Evolutionary conservation across 1,139 yeast species (phyloP).

Genomic region (Groenewaldozyma auringiensis): DNA sequence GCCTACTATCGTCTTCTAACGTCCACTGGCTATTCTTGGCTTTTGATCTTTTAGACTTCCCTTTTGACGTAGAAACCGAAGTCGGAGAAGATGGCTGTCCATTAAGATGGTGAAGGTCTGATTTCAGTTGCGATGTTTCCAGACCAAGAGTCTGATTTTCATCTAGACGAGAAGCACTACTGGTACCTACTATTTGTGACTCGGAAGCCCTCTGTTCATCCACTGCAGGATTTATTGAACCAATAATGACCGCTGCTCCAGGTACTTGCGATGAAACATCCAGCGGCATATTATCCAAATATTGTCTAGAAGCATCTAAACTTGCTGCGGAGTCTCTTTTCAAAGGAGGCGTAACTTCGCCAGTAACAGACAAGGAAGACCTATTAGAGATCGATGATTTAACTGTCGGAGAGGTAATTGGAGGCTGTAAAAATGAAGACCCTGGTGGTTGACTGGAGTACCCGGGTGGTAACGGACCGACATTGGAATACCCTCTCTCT

Average conservation of each 20-base stretch:
- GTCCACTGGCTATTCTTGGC: conserved; percentile 32
- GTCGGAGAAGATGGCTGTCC: not conserved
- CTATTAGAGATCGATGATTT: not conserved
- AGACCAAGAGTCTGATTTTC: not conserved
- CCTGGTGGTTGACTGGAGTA: not conserved
- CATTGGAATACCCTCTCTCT: not conserved
- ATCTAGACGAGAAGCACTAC: not conserved
- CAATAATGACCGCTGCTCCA: not conserved
- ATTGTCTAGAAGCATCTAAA: not conserved
- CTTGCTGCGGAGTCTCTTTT: not conserved
- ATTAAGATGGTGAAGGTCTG: not conserved
- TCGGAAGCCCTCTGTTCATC: not conserved
- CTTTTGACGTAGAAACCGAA: not conserved
- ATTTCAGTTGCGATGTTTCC: too few relatives aligned
- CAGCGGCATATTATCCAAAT: too few relatives aligned
- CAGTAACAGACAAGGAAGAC: not conserved
- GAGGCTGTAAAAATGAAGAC: not conserved
- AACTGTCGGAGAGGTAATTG: not conserved
- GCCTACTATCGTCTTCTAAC: conserved; percentile 26
- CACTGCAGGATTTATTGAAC: not conserved
- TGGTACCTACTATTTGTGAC: not conserved
- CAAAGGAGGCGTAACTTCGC: not conserved
- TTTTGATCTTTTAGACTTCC: conserved; percentile 20
- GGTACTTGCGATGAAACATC: not conserved
- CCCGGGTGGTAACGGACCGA: not conserved